Conservation (phyloP, 345 rosid genomes). For the Euphorbia peplus region DNA sequence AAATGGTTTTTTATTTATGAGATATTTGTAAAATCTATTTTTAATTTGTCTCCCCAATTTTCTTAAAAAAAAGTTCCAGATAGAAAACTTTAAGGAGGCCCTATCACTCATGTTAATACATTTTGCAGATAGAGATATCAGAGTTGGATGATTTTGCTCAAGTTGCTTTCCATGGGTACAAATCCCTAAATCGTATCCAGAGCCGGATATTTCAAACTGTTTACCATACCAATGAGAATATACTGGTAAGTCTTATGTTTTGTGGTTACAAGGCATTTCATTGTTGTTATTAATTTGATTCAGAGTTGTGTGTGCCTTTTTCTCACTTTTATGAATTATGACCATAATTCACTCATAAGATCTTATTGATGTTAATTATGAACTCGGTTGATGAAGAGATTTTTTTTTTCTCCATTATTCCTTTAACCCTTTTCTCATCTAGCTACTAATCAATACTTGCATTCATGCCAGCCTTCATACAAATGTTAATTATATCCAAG, state of each 20-base stretch:
- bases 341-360: not conserved
- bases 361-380: not conserved
- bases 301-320: not conserved
- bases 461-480: not conserved
- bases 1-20: not conserved
- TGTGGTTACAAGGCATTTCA: conserved; percentile 8
- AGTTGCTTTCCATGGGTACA: conserved; percentile 96
- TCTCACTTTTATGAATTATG: not conserved
- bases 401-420: not conserved
- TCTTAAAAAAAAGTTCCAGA: not conserved
- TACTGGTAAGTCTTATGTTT: conserved; percentile 55
- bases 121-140: conserved; percentile 77
- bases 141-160: conserved; percentile 92
- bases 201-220: conserved; percentile 91
- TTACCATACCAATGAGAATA: conserved; percentile 85
- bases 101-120: conserved; percentile 14
- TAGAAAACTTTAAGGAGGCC: not conserved
- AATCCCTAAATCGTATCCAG: conserved; percentile 87
- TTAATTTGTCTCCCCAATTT: not conserved
- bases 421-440: not conserved
- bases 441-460: not conserved
- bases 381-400: not conserved
- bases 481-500: not conserved
- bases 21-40: not conserved
- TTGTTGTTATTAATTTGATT: not conserved